phyloP scores from a whole-genome alignment of 495 filamentous ascomycete species.

The Podospora comata region DNA sequence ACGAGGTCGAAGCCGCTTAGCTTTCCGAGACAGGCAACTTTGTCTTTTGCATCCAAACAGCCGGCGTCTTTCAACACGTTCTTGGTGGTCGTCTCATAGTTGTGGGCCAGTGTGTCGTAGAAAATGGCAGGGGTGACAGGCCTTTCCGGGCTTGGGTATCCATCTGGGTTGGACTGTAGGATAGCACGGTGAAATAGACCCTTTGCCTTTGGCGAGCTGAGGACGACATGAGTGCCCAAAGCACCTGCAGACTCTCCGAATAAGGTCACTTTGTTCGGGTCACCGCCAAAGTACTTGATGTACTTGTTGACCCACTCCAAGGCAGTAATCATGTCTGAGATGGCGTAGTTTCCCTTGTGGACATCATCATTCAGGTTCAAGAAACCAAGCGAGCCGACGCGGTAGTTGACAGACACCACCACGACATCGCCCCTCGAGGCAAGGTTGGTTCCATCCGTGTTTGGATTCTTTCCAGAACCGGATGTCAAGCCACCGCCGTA shows the following conservation, averaged over 20 bases:
- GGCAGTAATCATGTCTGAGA: conserved; percentile 32
- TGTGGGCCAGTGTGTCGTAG: conserved; percentile 36
- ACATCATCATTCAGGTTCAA: conserved; percentile 33
- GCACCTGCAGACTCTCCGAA: conserved; percentile 56
- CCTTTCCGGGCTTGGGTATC: conserved; percentile 26
- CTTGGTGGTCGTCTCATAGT: conserved; percentile 32
- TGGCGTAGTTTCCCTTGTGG: conserved; percentile 33
- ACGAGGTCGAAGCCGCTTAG: conserved; percentile 35
- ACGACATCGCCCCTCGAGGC: conserved; percentile 48
- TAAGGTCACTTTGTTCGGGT: conserved; percentile 58
- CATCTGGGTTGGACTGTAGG: conserved; percentile 40
- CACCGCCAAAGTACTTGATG: conserved; percentile 63
- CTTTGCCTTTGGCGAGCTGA: conserved; percentile 39
- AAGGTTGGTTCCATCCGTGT: conserved; percentile 43
- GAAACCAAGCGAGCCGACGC: conserved; percentile 30
- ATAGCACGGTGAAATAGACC: conserved; percentile 45
- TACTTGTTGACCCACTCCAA: conserved; percentile 65
- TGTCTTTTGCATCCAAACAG: conserved; percentile 31
- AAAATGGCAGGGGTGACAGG: conserved; percentile 20
- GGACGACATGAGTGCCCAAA: conserved; percentile 26
- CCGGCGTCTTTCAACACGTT: conserved; percentile 32
- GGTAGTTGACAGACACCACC: conserved; percentile 39
- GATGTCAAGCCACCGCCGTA: conserved; percentile 38
- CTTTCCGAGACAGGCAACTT: conserved; percentile 36
- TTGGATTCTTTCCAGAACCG: conserved; percentile 37